Evolutionary conservation across 768 basidiomycete species (phyloP), one percentile per base, ranked within the genome.

Genomic region (Russula sp.): DNA sequence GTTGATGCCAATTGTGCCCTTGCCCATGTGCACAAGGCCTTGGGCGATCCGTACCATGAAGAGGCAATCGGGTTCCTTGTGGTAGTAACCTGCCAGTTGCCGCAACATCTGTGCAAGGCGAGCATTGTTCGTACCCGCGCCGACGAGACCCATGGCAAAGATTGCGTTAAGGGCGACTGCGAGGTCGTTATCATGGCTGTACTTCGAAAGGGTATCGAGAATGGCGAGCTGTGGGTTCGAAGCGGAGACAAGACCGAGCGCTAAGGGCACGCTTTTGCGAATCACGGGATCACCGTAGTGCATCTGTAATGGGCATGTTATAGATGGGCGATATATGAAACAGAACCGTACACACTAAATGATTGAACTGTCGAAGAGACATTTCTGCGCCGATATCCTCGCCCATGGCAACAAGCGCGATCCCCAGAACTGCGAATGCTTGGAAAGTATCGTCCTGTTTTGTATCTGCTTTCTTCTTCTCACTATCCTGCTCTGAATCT

Each of bases 181-280:
- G n/a, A 98, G 85, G 75, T 99, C 97, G 70, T 91, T 94, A 79
- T 99, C 96, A 78, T 99, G 97, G 64, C 93, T 96, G 77, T 99
- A 99, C 75, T 96, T 96, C 6, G 96, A 98, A 13, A 99, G 85
- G 0, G 94, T 98, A 73, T 99, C 97, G 67, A 99, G 86, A 66
- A 99, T 89, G 44, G 89, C 82, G 5, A 98, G 82, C 76, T 93
- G 91, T 13, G 97, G 97, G 75, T 98, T 98, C 42, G 97, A 99
- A 39, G 94, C 85, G 74, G 88, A 94, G 74, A 98, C 84, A 61
- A 98, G 85, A 63, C 93, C 96, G 55, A 99, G 88, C 16, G 96
- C 97, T 18, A 99, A 86, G 20, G 97, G 97, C 31, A 99, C 87
- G 2, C 89, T 80, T 80, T 91, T 92, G 37, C 97, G 88, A 69